Percentiles rank a stretch among this genome's conserved stretches.
These are phyloP conservation scores for Rhynchospora pubera DNA, from an alignment of 176 grass and related monocot genomes.

Conservation along the genomic window DNA sequence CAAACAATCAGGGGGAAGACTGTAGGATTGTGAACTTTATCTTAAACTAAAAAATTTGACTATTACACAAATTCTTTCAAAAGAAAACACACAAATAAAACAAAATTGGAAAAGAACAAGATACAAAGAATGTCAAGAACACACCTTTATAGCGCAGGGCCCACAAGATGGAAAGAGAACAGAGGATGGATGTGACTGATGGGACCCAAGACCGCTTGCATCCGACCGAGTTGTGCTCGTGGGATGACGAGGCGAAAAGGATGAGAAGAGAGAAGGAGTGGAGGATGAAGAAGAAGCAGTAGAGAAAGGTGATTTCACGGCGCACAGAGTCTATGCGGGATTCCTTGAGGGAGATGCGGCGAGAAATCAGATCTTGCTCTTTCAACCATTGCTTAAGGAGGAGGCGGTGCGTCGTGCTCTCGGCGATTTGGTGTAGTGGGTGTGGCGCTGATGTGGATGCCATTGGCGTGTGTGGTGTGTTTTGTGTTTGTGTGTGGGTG, in stretches of 20 bases:
- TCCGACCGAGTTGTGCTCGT: background rate
- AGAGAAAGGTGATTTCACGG: constrained; percentile 70
- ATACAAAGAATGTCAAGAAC: background rate
- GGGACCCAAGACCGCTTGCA: constrained; percentile 81
- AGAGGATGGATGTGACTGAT: constrained; percentile 61
- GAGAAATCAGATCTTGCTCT: constrained; percentile 69
- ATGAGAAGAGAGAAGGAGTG: constrained; percentile 61
- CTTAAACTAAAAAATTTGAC: background rate
- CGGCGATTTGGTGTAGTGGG: constrained; percentile 74
- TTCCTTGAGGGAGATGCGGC: constrained; percentile 75
- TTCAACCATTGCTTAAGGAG: constrained; percentile 92
- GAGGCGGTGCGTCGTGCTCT: constrained; percentile 68
- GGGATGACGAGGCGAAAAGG: constrained; percentile 42
- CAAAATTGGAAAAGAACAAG: background rate
- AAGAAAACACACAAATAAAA: background rate
- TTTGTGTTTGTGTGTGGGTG: background rate
- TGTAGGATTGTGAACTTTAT: too few species aligned
- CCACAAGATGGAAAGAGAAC: constrained; percentile 68
- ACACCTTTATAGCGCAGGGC: constrained; percentile 75
- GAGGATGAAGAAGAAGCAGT: constrained; percentile 77
- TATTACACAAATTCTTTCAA: background rate
- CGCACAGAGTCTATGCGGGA: constrained; percentile 52
- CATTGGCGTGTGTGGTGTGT: background rate
- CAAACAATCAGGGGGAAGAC: too few species aligned
- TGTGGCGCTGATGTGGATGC: constrained; percentile 22